phyloP scores from a whole-genome alignment of 768 basidiomycete species.

The Tulasnella sp. region DNA sequence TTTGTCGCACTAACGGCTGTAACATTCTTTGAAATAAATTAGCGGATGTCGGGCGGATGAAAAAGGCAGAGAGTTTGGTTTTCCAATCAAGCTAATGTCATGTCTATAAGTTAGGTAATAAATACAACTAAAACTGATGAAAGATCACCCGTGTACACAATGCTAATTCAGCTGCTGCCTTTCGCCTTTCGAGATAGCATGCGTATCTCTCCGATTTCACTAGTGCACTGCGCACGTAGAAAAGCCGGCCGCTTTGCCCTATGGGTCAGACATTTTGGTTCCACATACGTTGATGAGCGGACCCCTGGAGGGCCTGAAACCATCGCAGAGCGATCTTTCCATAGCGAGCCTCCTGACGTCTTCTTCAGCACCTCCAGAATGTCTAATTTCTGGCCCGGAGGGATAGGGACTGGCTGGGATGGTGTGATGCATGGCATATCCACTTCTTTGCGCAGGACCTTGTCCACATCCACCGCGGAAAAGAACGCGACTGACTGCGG shows the following conservation, averaged over 20 bases:
- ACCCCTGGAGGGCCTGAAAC: slow-evolving; percentile 25
- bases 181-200: slow-evolving; percentile 28
- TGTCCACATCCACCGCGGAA: slow-evolving; percentile 89
- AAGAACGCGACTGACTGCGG: slow-evolving; percentile 96
- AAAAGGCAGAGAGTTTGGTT: too few relatives aligned
- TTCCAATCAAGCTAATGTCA: too few relatives aligned
- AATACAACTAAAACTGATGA: too few relatives aligned
- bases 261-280: slow-evolving; percentile 53
- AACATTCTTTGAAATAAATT: too few relatives aligned
- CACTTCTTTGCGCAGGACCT: slow-evolving; percentile 86
- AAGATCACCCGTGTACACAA: too few relatives aligned
- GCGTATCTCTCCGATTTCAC: slow-evolving; percentile 59
- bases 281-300: slow-evolving; percentile 38
- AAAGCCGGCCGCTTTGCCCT: slow-evolving; percentile 53
- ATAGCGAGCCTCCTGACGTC: slow-evolving; percentile 60
- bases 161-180: not conserved
- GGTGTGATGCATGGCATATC: slow-evolving; percentile 94
- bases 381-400: slow-evolving; percentile 77
- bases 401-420: slow-evolving; percentile 70
- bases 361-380: slow-evolving; percentile 52
- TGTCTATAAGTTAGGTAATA: too few relatives aligned
- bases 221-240: slow-evolving; percentile 65
- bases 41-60: too few relatives aligned
- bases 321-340: slow-evolving; percentile 38
- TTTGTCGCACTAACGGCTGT: too few relatives aligned